Evolutionary conservation across 345 rosid genomes (phyloP).

Genomic region (Aethionema arabicum): DNA sequence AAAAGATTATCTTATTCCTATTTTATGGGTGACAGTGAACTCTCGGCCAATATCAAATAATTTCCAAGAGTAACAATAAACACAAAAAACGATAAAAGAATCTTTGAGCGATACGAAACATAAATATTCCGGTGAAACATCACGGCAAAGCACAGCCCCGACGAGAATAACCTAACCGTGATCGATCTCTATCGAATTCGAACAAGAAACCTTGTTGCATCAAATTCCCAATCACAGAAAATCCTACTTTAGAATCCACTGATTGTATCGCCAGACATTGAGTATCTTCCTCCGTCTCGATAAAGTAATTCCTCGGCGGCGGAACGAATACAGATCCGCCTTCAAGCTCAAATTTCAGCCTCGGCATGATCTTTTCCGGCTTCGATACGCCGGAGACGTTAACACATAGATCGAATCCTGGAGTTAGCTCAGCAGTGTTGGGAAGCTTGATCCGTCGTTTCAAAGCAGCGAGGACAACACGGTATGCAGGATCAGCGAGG

Average conservation of each 20-base stretch:
- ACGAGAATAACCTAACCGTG: slow-evolving; percentile 77
- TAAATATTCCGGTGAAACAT: slow-evolving; percentile 6
- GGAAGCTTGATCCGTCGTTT: slow-evolving; percentile 50
- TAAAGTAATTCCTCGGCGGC: slow-evolving; percentile 76
- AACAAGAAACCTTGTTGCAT: slow-evolving; percentile 92
- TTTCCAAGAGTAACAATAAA: slow-evolving; percentile 12
- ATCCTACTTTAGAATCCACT: slow-evolving; percentile 45
- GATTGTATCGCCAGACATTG: slow-evolving; percentile 72
- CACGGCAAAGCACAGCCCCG: slow-evolving; percentile 61
- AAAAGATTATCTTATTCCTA: slow-evolving; percentile 21
- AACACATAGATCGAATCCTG: slow-evolving; percentile 75
- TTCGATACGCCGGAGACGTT: slow-evolving; percentile 51
- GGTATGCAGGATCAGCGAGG: slow-evolving; percentile 55
- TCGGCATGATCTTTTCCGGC: slow-evolving; percentile 48
- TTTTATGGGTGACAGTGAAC: slow-evolving; percentile 30
- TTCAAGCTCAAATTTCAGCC: slow-evolving; percentile 49
- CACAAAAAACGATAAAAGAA: slow-evolving; percentile 16
- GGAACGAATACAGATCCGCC: slow-evolving; percentile 59
- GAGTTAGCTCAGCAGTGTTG: slow-evolving; percentile 39
- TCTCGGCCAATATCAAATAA: slow-evolving; percentile 12
- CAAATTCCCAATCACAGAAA: slow-evolving; percentile 82
- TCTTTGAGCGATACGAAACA: slow-evolving; percentile 8
- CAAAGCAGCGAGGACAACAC: slow-evolving; percentile 44
- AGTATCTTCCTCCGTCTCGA: slow-evolving; percentile 55
- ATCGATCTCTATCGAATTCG: slow-evolving; percentile 70